Base-by-base conservation (phyloP, 1,139 yeast genomes). In the Pichia sp. region DNA sequence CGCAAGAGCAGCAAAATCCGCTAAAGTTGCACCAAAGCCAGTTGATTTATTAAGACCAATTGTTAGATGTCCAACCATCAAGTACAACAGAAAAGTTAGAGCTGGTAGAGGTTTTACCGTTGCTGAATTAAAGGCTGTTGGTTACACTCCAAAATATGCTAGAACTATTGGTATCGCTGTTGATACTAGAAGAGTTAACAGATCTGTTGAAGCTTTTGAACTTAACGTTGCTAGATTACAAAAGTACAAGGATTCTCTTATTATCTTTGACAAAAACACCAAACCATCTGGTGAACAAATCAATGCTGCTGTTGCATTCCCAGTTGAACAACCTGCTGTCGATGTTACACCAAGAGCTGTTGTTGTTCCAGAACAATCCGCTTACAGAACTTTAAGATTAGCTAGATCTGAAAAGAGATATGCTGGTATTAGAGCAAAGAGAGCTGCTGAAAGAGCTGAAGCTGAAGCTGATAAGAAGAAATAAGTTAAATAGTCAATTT, bases 141-240 rank as follows among this genome's bases (percentile, higher is more conserved):
- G 96, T 66, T 79, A 86, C 64, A 73, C 94, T 64, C 78, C 94
- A 63, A 84, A 88, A 70, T 85, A 86, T 76, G 98, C 98, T 67
- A 86, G 95, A 81, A 83, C 97, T 66, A 72, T 91, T 65, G 98
- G 98, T 71, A 85, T 91, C 64, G 85, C 98, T 61, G 98, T 91
- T 65, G 98, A 91, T 79, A 95, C 85, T 93, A 91, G 98, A 79
- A 91, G 98, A 77, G 94, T 84, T 70, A 93, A 91, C 95, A 88
- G 85, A 77, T 82, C 91, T 62, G 85, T 84, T 64, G 98, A 89
- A 77, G 89, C 85, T 62, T 85, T 88, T 62, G 94, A 89, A 67
- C 74, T 79, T 64, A 91, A 91, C 74, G 97, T 91, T 64, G 84
- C 79, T 69, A 88, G 98, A 80, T 83, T 91, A 71, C 76, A 85